A percentile compares a stretch with the other conserved stretches of the same genome.
phyloP scores from a whole-genome alignment of 140 eudicot species.

The Erigeron philadelphicus region DNA sequence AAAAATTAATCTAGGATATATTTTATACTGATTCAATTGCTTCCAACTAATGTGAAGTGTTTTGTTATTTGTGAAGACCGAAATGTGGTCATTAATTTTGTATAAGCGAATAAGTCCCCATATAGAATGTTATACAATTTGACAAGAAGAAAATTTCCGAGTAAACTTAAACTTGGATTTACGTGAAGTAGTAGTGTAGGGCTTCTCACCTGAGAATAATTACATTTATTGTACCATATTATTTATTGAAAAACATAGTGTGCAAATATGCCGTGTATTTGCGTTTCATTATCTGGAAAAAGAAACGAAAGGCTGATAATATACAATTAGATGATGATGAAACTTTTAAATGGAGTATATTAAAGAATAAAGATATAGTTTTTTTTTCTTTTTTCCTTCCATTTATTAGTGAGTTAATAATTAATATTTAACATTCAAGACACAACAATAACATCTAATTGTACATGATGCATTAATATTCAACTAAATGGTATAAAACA shows the following conservation, averaged over 20 bases:
- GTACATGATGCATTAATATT: too few species aligned
- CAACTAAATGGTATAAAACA: too few species aligned
- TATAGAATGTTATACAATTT: conserved; percentile 24
- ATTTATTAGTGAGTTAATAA: too few species aligned
- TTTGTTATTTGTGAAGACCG: conserved; percentile 29
- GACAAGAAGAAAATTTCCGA: conserved; percentile 7
- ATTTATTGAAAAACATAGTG: not conserved
- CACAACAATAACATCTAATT: too few species aligned
- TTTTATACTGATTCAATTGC: conserved; percentile 1
- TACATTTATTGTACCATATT: not conserved
- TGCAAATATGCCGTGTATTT: not conserved
- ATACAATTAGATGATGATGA: too few species aligned
- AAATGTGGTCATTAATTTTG: conserved; percentile 32
- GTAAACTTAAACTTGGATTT: not conserved
- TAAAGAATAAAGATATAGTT: too few species aligned
- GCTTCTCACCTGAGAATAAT: not conserved
- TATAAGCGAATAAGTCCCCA: conserved; percentile 29
- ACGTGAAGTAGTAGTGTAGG: conserved; percentile 3
- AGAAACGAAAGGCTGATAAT: too few species aligned
- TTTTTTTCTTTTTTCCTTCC: too few species aligned
- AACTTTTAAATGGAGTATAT: too few species aligned
- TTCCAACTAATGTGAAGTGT: conserved; percentile 12
- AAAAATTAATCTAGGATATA: not conserved
- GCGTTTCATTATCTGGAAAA: too few species aligned
- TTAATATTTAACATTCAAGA: too few species aligned